Conservation (phyloP, 2,329 filamentous ascomycete genomes). For the Clonostachys byssicola region DNA sequence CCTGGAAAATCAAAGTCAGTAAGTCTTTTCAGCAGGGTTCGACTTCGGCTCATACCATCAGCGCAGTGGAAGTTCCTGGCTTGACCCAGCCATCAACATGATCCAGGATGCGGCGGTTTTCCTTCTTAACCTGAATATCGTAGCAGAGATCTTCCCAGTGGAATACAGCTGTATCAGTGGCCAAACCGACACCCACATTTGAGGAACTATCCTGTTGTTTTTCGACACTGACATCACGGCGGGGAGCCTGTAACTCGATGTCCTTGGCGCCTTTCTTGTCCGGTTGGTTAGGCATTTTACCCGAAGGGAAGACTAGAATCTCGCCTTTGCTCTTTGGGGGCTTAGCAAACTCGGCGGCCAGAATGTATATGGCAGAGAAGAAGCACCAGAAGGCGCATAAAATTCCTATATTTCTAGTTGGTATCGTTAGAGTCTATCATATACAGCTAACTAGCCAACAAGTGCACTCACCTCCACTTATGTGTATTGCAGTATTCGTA, state of each 20-base stretch:
- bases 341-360: constrained; percentile 33
- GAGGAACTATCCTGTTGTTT: constrained; percentile 6
- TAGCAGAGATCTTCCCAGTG: constrained; percentile 70
- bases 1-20: constrained; percentile 11
- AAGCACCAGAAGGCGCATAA: constrained; percentile 51
- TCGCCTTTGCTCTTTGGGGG: constrained; percentile 50
- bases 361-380: constrained; percentile 28
- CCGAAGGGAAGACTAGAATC: constrained; percentile 48
- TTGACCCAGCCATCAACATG: constrained; percentile 71
- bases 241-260: constrained; percentile 42
- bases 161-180: constrained; percentile 37
- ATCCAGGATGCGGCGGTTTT: constrained; percentile 60
- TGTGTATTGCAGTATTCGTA: constrained; percentile 49
- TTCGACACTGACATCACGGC: constrained; percentile 7
- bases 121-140: constrained; percentile 64
- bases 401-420: constrained; percentile 52
- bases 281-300: constrained; percentile 18
- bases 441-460: too few relatives aligned
- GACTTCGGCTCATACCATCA: constrained; percentile 44
- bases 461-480: constrained; percentile 37
- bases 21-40: too few relatives aligned
- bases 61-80: constrained; percentile 64
- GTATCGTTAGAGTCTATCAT: too few relatives aligned
- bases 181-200: constrained; percentile 14
- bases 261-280: constrained; percentile 29